phyloP scores from a whole-genome alignment of 2,329 filamentous ascomycete species.

The Diaporthe caulivora region DNA sequence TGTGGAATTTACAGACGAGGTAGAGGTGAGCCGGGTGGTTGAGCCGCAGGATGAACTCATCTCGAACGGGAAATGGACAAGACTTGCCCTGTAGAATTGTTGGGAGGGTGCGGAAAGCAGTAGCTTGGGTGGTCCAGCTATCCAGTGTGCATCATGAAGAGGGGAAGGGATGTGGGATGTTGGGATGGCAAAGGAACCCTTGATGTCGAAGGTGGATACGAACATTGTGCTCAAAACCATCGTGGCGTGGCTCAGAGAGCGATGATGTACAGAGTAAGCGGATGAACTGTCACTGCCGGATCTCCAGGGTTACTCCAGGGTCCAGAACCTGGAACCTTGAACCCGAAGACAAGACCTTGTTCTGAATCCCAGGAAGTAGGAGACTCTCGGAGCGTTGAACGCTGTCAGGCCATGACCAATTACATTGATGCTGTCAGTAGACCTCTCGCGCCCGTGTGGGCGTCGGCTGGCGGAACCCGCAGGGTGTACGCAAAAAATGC shows the following conservation, averaged over 20 bases:
- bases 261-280: constrained; percentile 4
- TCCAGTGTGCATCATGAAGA: background rate
- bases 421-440: background rate
- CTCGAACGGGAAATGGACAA: background rate
- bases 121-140: background rate
- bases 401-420: constrained; percentile 2
- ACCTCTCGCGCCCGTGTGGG: background rate
- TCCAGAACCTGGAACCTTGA: background rate
- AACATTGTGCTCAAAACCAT: constrained; percentile 12
- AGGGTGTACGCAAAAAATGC: constrained; percentile 24
- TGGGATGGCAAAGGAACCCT: background rate
- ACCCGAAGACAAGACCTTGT: background rate
- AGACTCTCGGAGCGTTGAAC: background rate
- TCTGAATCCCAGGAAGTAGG: constrained; percentile 4
- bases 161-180: background rate
- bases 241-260: constrained; percentile 15
- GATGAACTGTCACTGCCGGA: background rate
- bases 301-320: background rate
- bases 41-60: background rate
- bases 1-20: background rate
- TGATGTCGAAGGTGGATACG: constrained; percentile 12
- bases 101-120: background rate
- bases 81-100: background rate
- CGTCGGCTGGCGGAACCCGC: constrained; percentile 10
- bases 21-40: background rate